Base-by-base conservation (phyloP, 371 early-diverging fungal genomes). In the Parasitella parasitica region DNA sequence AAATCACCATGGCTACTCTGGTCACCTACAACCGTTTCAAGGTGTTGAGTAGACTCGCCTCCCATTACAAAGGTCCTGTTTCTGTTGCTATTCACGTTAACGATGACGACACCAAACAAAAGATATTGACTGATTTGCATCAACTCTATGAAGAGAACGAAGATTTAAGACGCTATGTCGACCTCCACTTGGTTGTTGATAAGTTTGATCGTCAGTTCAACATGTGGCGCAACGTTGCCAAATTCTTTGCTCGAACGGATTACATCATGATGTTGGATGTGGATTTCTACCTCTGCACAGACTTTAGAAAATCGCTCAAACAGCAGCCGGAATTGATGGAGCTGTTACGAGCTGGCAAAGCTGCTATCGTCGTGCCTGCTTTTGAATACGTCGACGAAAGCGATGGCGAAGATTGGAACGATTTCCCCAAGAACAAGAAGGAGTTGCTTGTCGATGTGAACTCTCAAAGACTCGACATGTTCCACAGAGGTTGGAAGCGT, bases 231-330 rank as follows among this genome's bases (percentile, higher is more conserved):
- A 89, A 89, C 51, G 80, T 89, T 9, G 89, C 89, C 43, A 77
- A 85, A 52, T 74, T 89, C 56, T 89, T 88, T 76, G 82, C 88
- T 2, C 80, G 86, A 6, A 81, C 88, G 15, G 83, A 88, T 56
- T 87, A 78, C 58, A 73, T 89, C 49, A 83, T 88, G 85, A 86
- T 85, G 87, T 69, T 89, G 49, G 89, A 89, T 68, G 87, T 88
- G 37, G 89, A 89, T 60, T 89, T 89, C 59, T 78, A 85, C 53
- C 71, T 87, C 9, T 88, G 89, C 63, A 87, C 86, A 20, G 81
- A 88, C 50, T 72, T 89, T 32, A 76, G 85, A 55, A 56, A 72
- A 15, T 72, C 73, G 0, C 67, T 85, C 12, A 72, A 71, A n/a
- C 66, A 72, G 16, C 67, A 78, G 28, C 65, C 73, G 13, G 64